Percentiles rank a stretch among this genome's conserved stretches.
phyloP scores from a whole-genome alignment of 306 rosid species.

The Crotalaria pallida region DNA sequence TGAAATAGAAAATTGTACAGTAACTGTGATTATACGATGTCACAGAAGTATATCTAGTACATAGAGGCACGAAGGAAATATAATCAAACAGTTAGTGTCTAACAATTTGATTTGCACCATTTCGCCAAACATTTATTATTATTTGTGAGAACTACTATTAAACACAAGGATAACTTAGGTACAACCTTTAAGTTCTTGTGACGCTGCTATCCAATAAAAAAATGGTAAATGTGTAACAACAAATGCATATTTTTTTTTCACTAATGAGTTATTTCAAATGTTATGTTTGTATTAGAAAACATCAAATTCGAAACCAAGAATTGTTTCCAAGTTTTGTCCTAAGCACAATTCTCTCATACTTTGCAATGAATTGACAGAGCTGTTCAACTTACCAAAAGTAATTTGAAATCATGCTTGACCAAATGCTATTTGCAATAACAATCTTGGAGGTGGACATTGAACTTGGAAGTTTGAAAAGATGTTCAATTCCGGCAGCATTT shows the following conservation, averaged over 20 bases:
- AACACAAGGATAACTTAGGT: no score
- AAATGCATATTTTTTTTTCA: no score
- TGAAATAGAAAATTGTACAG: background rate
- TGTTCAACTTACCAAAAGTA: slow-evolving; percentile 54
- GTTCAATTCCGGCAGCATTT: slow-evolving; percentile 59
- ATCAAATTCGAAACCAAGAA: no score
- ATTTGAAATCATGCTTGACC: slow-evolving; percentile 60
- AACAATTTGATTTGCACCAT: background rate
- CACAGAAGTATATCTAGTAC: no score
- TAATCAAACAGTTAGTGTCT: background rate
- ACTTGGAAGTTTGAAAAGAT: slow-evolving; percentile 45
- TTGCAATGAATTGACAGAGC: background rate
- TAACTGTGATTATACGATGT: background rate
- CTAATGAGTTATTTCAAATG: no score
- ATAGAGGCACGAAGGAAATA: no score
- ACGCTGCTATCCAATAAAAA: no score
- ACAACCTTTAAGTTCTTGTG: no score
- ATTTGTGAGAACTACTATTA: background rate
- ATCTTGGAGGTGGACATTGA: slow-evolving; percentile 42
- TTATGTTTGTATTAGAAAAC: no score
- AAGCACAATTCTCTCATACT: background rate
- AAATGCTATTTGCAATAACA: slow-evolving; percentile 52
- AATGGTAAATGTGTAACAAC: no score
- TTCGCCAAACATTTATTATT: background rate
- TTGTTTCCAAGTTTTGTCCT: no score